Evolutionary conservation across 2,329 filamentous ascomycete species (phyloP).

Genomic region (Colletotrichum horii): DNA sequence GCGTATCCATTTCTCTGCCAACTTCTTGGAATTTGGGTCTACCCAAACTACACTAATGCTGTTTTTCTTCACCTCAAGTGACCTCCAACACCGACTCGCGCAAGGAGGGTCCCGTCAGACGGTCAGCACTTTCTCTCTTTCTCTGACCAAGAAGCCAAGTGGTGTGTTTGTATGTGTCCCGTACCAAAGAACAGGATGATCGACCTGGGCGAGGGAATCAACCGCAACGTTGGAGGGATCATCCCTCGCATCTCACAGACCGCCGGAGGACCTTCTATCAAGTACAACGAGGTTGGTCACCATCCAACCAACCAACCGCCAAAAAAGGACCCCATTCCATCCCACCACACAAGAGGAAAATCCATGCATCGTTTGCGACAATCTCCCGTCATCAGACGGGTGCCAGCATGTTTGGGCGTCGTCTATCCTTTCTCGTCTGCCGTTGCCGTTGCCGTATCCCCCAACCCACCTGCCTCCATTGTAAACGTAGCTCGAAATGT

Average conservation of each 20-base stretch:
- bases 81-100: background rate
- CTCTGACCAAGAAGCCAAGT: background rate
- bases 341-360: background rate
- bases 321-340: background rate
- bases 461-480: background rate
- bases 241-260: background rate
- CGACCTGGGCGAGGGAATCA: background rate
- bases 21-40: background rate
- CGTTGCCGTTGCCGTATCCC: background rate
- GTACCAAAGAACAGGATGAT: background rate
- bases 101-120: background rate
- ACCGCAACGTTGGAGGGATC: background rate
- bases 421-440: background rate
- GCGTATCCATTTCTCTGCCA: background rate
- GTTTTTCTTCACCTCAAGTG: background rate
- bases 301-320: background rate
- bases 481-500: background rate
- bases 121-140: background rate
- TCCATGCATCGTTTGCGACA: constrained; percentile 3
- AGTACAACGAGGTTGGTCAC: background rate
- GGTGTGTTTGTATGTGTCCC: background rate
- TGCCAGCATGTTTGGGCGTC: background rate
- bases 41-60: background rate
- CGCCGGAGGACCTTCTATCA: background rate
- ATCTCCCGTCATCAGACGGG: constrained; percentile 20